A percentile compares a stretch with the other conserved stretches of the same genome.
Conservation (phyloP, 768 basidiomycete species). For the Xerocomellus chrysenteron region DNA sequence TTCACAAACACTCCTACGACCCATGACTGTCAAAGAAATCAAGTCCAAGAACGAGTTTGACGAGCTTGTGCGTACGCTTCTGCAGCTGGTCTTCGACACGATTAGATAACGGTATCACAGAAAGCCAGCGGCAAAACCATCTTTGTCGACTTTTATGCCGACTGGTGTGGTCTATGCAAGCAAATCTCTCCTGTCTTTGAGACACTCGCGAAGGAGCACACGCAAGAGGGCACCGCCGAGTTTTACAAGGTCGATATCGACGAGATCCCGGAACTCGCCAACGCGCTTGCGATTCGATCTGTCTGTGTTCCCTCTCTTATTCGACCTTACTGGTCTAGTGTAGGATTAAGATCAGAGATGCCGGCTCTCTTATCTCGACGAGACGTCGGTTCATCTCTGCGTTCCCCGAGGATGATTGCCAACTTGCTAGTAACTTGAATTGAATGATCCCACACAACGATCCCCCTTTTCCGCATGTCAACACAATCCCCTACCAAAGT, state of each 20-base stretch:
- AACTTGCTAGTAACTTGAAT: background rate
- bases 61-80: background rate
- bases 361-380: background rate
- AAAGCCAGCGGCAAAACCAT: background rate
- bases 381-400: background rate
- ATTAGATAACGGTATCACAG: background rate
- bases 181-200: constrained; percentile 17
- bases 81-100: background rate
- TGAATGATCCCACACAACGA: background rate
- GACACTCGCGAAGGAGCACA: background rate
- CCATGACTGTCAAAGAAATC: background rate
- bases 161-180: constrained; percentile 20
- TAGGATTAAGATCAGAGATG: background rate
- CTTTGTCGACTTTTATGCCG: constrained; percentile 21
- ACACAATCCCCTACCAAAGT: background rate
- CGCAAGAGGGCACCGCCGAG: constrained; percentile 31
- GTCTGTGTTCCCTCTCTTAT: constrained; percentile 36
- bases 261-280: constrained; percentile 40
- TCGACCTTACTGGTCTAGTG: background rate
- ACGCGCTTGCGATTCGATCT: constrained; percentile 52
- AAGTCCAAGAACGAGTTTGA: background rate
- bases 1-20: background rate
- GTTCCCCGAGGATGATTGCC: background rate
- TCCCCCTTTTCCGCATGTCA: background rate
- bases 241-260: constrained; percentile 81